Conservation (phyloP, 2,329 filamentous ascomycete genomes). For the Hypoxylon sp. region DNA sequence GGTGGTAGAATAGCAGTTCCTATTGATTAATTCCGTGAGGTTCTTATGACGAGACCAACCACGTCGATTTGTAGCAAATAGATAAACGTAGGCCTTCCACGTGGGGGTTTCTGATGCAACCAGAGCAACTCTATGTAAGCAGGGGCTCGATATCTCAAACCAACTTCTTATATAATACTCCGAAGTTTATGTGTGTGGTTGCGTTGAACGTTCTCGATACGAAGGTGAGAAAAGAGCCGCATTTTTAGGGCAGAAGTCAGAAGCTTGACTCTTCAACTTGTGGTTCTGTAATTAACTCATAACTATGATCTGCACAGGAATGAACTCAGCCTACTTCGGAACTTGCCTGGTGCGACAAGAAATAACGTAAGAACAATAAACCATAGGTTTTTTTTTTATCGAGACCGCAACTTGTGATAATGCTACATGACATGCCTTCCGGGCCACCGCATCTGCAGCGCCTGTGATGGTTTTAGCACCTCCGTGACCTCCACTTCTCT, state of each 20-base stretch:
- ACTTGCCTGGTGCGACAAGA: too few relatives aligned
- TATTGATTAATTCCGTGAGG: slow-evolving; percentile 18
- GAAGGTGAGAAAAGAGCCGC: slow-evolving; percentile 32
- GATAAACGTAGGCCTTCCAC: slow-evolving; percentile 37
- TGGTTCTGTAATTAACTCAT: too few relatives aligned
- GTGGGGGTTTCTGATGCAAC: slow-evolving; percentile 33
- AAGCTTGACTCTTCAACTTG: too few relatives aligned
- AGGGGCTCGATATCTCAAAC: slow-evolving; percentile 4
- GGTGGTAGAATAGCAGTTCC: slow-evolving; percentile 14
- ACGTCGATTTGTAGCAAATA: slow-evolving; percentile 38
- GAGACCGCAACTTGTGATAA: too few relatives aligned
- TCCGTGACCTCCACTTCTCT: slow-evolving; percentile 3
- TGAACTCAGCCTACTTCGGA: too few relatives aligned
- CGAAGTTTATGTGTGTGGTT: too few relatives aligned
- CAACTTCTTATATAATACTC: slow-evolving; percentile 10
- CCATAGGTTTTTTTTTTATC: too few relatives aligned
- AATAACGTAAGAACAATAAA: too few relatives aligned
- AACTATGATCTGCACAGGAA: too few relatives aligned
- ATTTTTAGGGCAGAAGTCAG: too few relatives aligned
- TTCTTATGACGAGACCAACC: slow-evolving; percentile 26
- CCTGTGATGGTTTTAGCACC: slow-evolving; percentile 11
- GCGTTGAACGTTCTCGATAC: slow-evolving; percentile 16
- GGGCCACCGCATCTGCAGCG: slow-evolving; percentile 26
- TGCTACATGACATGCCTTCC: too few relatives aligned
- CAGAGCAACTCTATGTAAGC: slow-evolving; percentile 17